Evolutionary conservation across 176 grass and related monocot genomes (phyloP).

Genomic region (Triticum urartu): DNA sequence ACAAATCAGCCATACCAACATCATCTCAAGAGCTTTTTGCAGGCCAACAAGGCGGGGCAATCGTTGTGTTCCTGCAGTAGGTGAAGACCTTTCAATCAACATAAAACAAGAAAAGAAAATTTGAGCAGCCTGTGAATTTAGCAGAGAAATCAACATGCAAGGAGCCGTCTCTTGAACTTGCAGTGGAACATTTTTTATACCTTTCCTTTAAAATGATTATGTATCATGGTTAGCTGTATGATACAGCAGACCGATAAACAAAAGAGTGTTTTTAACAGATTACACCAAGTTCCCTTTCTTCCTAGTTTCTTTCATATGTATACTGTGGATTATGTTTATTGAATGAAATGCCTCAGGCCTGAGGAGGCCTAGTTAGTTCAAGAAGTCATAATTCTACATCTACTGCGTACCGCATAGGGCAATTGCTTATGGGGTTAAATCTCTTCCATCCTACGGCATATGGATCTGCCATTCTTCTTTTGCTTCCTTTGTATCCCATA

Average conservation of each 20-base stretch:
- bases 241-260: not conserved
- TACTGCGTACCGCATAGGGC: not conserved
- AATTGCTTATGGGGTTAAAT: constrained; percentile 3
- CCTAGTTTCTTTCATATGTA: not conserved
- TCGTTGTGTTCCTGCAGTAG: constrained; percentile 73
- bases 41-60: constrained; percentile 89
- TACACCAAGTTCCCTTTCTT: not conserved
- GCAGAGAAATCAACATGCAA: constrained; percentile 2
- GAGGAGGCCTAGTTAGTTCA: not conserved
- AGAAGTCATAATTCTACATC: constrained; percentile 7
- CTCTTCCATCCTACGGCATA: not conserved
- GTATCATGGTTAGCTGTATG: not conserved
- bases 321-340: not conserved
- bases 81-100: constrained; percentile 5
- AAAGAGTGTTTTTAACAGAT: not conserved
- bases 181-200: not conserved
- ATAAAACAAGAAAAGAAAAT: constrained; percentile 8
- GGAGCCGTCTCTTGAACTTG: not conserved
- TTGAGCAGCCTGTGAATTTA: constrained; percentile 4
- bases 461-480: not conserved
- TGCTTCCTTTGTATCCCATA: not conserved
- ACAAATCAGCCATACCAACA: constrained; percentile 57
- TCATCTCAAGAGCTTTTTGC: constrained; percentile 81
- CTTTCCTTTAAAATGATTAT: not conserved
- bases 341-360: not conserved